A percentile compares a stretch with the other conserved stretches of the same genome.
These are phyloP conservation scores for Coniochaeta sp. DNA, from an alignment of 2,329 filamentous ascomycete genomes.

Conservation along the genomic window DNA sequence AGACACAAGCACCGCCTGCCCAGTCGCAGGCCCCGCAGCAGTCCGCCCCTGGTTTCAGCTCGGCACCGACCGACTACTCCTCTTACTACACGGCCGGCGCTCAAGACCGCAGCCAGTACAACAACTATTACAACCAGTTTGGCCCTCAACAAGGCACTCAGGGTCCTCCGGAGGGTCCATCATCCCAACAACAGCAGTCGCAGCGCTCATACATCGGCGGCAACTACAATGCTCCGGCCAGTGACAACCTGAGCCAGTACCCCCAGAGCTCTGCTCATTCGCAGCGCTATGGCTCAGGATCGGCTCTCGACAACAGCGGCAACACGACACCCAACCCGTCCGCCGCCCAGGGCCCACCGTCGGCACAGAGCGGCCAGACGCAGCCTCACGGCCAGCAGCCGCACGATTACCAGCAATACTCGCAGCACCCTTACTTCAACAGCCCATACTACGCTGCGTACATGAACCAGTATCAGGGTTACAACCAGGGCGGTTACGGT, in stretches of 20 bases:
- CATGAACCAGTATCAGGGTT: slow-evolving; percentile 39
- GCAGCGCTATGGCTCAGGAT: slow-evolving; percentile 39
- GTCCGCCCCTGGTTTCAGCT: slow-evolving; percentile 56
- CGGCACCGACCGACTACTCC: slow-evolving; percentile 71
- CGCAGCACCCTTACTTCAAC: slow-evolving; percentile 51
- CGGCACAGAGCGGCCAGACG: slow-evolving; percentile 21
- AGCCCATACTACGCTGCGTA: slow-evolving; percentile 58
- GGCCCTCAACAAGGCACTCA: slow-evolving; percentile 48
- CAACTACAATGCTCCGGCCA: slow-evolving; percentile 60
- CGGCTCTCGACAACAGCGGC: slow-evolving; percentile 69
- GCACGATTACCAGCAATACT: slow-evolving; percentile 41
- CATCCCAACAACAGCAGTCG: slow-evolving; percentile 39
- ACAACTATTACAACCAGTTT: slow-evolving; percentile 64
- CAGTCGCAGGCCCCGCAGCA: slow-evolving; percentile 51
- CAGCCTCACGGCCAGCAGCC: slow-evolving; percentile 32
- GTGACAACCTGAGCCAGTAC: slow-evolving; percentile 59
- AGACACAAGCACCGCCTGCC: slow-evolving; percentile 51
- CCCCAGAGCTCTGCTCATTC: slow-evolving; percentile 67
- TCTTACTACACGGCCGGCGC: slow-evolving; percentile 78
- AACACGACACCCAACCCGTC: slow-evolving; percentile 85
- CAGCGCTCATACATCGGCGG: slow-evolving; percentile 76
- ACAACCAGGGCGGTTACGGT: slow-evolving; percentile 42
- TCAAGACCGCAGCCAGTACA: slow-evolving; percentile 66
- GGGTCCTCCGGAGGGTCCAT: slow-evolving; percentile 65
- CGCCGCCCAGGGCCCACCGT: slow-evolving; percentile 37